Evolutionary conservation across 257 asterid genomes (phyloP), one percentile per base, ranked within the genome.

Genomic region (Scutellaria minor): DNA sequence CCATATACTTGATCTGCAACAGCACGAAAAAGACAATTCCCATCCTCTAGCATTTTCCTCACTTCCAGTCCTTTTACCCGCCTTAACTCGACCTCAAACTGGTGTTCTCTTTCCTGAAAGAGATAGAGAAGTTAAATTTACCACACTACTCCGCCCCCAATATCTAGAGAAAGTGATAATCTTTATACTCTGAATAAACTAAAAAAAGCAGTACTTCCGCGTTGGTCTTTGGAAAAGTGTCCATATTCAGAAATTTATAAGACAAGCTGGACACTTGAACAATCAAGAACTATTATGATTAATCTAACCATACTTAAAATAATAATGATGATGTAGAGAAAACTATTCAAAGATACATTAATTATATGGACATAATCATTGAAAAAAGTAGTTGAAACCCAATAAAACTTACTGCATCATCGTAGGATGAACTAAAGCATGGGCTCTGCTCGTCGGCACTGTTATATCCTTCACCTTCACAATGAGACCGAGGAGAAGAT

Each of bases 1-100:
- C 99, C 99, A 86, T 95, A 92, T 50, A 95, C 99, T 89, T 88
- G 98, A 84, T 95, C 96, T 24, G 97, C 98, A 84, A 95, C 99
- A 77, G 99, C 98, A 74, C 99, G 96, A 60, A 95, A 95, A 66
- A 95, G 96, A 74, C 99, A 95, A 83, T 95, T 95, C 52, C 99
- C 99, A 64, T 95, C 99, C 83, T 89, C 97, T 37, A 86, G 67
- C 99, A 95, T 95, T 83, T 83, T 95, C 78, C 88, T 92, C 71
- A 95, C 96, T 82, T 95, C 99, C 77, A 92, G 81, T 59, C 98
- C 96, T 88, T 87, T 89, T 51, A 76, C 90, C 64, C 97, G 90
- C 77, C 97, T 86, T 73, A 95, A 72, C 66, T 92, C 98, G 70
- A 88, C 81, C 87, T 82, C 99, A 78, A 95, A 95, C 78, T 88